These are phyloP conservation scores for Purshia tridentata DNA, from an alignment of 306 rosid species.

Conservation along the genomic window DNA sequence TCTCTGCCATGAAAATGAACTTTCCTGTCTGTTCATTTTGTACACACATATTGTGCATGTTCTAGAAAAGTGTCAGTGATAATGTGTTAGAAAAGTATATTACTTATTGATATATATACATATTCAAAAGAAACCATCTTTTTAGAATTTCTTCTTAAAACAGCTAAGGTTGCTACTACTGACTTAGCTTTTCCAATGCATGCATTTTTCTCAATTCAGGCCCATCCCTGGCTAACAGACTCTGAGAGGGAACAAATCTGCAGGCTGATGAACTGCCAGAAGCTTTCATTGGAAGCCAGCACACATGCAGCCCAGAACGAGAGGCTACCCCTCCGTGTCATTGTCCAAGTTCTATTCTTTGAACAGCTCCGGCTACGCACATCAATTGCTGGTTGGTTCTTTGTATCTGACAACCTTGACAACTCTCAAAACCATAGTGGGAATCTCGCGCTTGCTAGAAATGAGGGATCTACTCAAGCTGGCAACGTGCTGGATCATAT, in stretches of 20 bases:
- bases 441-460: conserved; percentile 44
- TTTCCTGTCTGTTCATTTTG: background rate
- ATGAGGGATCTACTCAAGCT: conserved; percentile 23
- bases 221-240: conserved; percentile 80
- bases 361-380: conserved; percentile 84
- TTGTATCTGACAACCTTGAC: conserved; percentile 67
- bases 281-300: conserved; percentile 90
- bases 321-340: conserved; percentile 76
- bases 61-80: background rate
- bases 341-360: conserved; percentile 89
- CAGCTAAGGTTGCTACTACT: background rate
- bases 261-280: conserved; percentile 88
- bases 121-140: background rate
- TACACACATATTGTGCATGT: background rate
- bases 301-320: conserved; percentile 94
- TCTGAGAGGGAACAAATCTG: conserved; percentile 85
- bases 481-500: conserved; percentile 23
- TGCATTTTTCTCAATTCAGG: conserved; percentile 38
- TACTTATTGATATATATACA: background rate
- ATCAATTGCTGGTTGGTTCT: conserved; percentile 81
- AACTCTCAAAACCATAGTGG: conserved; percentile 50
- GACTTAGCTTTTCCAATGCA: background rate
- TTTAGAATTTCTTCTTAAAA: background rate
- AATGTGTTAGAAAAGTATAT: background rate
- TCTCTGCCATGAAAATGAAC: too few species aligned